These are phyloP conservation scores for Aspergillus awamori DNA, from an alignment of 2,329 filamentous ascomycete species.

Conservation along the genomic window DNA sequence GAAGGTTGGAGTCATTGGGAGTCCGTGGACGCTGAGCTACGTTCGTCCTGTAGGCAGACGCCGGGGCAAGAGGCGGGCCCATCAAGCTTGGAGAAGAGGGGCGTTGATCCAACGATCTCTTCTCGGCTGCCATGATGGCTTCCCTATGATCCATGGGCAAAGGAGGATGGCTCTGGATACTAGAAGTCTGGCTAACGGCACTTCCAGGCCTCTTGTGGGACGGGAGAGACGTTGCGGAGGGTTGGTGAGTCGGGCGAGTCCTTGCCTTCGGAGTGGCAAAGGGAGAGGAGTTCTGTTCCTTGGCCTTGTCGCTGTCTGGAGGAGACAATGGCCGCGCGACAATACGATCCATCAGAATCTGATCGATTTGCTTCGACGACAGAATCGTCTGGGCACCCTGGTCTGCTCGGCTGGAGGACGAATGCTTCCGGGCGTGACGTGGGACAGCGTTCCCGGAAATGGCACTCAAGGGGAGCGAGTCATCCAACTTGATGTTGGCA, in stretches of 20 bases:
- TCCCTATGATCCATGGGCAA: conserved; percentile 81
- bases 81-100: conserved; percentile 57
- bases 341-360: conserved; percentile 64
- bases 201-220: conserved; percentile 67
- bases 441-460: conserved; percentile 60
- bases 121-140: conserved; percentile 75
- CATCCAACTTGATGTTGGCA: conserved; percentile 30
- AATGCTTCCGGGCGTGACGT: conserved; percentile 29
- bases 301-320: conserved; percentile 36
- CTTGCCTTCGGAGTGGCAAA: conserved; percentile 42
- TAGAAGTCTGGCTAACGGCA: conserved; percentile 65
- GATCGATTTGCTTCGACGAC: conserved; percentile 80
- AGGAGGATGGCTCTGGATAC: conserved; percentile 63
- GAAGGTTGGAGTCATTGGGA: conserved; percentile 57
- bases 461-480: conserved; percentile 61
- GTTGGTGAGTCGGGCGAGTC: conserved; percentile 36
- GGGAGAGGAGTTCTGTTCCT: conserved; percentile 35
- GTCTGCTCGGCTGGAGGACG: conserved; percentile 59
- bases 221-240: conserved; percentile 36
- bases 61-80: conserved; percentile 82
- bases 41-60: conserved; percentile 67
- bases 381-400: conserved; percentile 80
- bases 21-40: conserved; percentile 60
- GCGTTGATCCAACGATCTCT: conserved; percentile 57
- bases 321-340: conserved; percentile 37